Evolutionary conservation across 139 green algal genomes (phyloP), one percentile per base, ranked within the genome.

Genomic region (Chlorella sorokiniana): DNA sequence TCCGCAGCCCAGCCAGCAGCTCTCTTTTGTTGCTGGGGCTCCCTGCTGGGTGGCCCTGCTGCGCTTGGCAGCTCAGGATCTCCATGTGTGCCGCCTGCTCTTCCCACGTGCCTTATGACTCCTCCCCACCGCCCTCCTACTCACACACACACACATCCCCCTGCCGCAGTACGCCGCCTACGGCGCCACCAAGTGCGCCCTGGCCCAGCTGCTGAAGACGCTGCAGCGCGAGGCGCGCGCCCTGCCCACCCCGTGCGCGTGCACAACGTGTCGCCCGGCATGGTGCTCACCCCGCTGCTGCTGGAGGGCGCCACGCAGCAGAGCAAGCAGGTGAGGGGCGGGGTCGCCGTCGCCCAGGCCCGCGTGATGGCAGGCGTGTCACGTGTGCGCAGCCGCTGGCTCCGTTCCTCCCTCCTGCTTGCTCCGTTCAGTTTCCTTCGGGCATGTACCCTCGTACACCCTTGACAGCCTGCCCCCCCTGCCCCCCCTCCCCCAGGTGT

Each of bases 231-330:
- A 96, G 89, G 74, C 51, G 62, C 63, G 51, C 5, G 77, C 65
- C 23, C 51, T 72, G n/a, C 69, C 59, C 31, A n/a, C 14, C 61
- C 56, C 0, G 88, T 95, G 29, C 72, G 81, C 8, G 68, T 96
- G 7, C 92, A 97, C 83, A 92, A 88, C 8, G 69, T 95, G 7
- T 92, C 86, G 1, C 92, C 94, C 4, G 95, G 95, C 78, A 98
- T 98, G 95, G 94, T 98, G 65, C 88, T 98, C 18, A 98, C 95
- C 1, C 85, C 95, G 27, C 92, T 98, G 61, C 91, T 98, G 72
- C 91, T 97, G 64, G 91, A 93, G 59, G 91, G 92, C 0, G 88
- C 90, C 56, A 93, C 90, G 0, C 41, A 61, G 0, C 82, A 74
- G 10, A 95, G 93, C 88, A 94, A 94, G 83, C 83, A 90, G 83